Percentiles rank a stretch among this genome's conserved stretches.
Evolutionary conservation across 306 rosid species (phyloP).

Genomic region (Erythrophleum fordii): DNA sequence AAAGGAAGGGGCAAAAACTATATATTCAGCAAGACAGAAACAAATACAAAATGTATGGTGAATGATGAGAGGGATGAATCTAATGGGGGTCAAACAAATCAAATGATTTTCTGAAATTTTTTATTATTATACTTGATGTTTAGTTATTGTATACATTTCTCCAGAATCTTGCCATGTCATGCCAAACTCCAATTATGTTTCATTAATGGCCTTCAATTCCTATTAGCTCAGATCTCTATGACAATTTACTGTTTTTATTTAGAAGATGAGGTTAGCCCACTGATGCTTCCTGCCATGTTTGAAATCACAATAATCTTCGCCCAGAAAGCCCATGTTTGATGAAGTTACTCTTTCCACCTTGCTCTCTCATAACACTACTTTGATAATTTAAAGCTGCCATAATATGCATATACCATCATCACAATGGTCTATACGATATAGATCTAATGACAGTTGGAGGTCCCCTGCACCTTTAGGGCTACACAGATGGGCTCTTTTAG

Average conservation of each 20-base stretch:
- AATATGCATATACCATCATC: background rate
- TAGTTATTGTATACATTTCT: background rate
- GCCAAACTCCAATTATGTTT: background rate
- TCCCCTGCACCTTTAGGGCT: constrained; percentile 14
- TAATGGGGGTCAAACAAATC: background rate
- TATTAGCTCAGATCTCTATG: constrained; percentile 38
- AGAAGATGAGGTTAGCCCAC: constrained; percentile 19
- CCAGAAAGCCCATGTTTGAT: background rate
- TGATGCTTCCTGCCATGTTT: constrained; percentile 28
- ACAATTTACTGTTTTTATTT: constrained; percentile 24
- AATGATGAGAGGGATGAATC: background rate
- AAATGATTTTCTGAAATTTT: background rate
- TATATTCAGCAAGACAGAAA: background rate
- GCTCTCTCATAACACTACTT: background rate
- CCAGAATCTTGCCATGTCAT: background rate
- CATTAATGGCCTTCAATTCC: constrained; percentile 24
- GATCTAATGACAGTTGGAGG: background rate
- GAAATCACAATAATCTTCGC: constrained; percentile 23
- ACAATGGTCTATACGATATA: background rate
- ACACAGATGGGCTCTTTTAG: background rate
- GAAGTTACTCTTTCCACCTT: background rate
- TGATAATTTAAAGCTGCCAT: background rate
- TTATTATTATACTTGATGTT: constrained; percentile 4
- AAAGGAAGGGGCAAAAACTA: background rate
- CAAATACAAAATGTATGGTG: background rate